Evolutionary conservation across 441 rosid species (phyloP).

Genomic region (Geranium incanum): DNA sequence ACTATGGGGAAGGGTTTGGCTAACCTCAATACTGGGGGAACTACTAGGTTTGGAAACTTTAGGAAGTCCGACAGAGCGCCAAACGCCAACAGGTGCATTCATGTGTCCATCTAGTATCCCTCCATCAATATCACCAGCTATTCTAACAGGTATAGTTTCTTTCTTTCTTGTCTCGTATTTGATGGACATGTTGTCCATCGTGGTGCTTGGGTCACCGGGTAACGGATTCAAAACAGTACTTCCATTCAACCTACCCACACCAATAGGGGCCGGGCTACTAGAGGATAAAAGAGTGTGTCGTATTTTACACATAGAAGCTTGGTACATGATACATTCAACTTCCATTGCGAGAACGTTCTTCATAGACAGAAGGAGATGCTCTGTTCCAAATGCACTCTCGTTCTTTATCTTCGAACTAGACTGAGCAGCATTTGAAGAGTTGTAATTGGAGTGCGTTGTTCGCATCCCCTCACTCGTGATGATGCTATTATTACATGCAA

Average conservation of each 20-base stretch:
- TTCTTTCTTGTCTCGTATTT: constrained; percentile 74
- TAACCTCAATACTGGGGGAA: constrained; percentile 67
- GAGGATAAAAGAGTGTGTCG: constrained; percentile 65
- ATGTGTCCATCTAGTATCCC: constrained; percentile 71
- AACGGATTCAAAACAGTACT: constrained; percentile 57
- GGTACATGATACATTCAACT: constrained; percentile 81
- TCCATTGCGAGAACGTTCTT: constrained; percentile 82
- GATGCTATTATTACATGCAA: constrained; percentile 34
- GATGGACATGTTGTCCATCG: constrained; percentile 72
- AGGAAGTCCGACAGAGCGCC: constrained; percentile 92
- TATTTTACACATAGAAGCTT: constrained; percentile 87
- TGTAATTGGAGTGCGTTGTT: constrained; percentile 45
- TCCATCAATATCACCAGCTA: constrained; percentile 90
- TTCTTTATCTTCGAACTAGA: constrained; percentile 43
- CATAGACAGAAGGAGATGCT: constrained; percentile 43
- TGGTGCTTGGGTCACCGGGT: constrained; percentile 68
- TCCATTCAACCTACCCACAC: constrained; percentile 57
- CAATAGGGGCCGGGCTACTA: constrained; percentile 36
- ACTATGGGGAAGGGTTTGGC: constrained; percentile 61
- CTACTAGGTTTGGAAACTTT: constrained; percentile 65
- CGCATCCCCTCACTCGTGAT: constrained; percentile 42
- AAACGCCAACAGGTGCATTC: constrained; percentile 90
- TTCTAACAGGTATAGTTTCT: constrained; percentile 83
- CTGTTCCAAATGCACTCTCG: constrained; percentile 49
- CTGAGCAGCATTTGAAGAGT: constrained; percentile 48